Percentiles rank a stretch among this genome's conserved stretches.
Conservation (phyloP, 345 rosid genomes). For the Barbarea vulgaris region DNA sequence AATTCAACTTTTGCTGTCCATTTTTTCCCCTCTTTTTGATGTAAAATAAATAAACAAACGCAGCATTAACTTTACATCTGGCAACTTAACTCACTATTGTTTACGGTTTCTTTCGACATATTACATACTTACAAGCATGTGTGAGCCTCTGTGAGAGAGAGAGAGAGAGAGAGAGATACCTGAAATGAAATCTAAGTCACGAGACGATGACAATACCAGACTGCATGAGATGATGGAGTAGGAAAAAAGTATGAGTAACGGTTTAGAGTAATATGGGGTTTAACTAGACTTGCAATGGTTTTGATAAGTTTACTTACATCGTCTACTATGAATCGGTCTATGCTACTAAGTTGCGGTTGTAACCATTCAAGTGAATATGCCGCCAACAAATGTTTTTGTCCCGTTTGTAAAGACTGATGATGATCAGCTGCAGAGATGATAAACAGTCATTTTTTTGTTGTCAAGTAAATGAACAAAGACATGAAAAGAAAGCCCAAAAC, state of each 20-base stretch:
- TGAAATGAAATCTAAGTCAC: conserved; percentile 19
- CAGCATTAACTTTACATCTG: conserved; percentile 26
- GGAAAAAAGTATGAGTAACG: background rate
- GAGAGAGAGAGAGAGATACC: conserved; percentile 18
- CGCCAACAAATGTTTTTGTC: conserved; percentile 14
- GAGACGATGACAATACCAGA: conserved; percentile 38
- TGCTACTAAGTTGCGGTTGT: conserved; percentile 51
- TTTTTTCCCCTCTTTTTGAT: background rate
- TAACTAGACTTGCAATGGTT: conserved; percentile 4
- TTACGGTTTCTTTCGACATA: conserved; percentile 29
- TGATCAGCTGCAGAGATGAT: conserved; percentile 45
- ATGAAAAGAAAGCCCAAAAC: background rate
- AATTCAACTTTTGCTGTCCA: conserved; percentile 10
- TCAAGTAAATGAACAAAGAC: background rate
- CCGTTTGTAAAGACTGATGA: conserved; percentile 34
- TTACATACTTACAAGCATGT: background rate
- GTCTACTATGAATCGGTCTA: conserved; percentile 56
- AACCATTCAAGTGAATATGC: conserved; percentile 60
- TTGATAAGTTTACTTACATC: conserved; percentile 46
- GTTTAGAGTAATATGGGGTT: conserved; percentile 5
- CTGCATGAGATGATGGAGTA: conserved; percentile 19
- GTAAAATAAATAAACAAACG: background rate
- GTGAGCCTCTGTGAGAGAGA: background rate
- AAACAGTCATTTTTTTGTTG: background rate
- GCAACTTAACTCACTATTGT: background rate